Evolutionary conservation across 1,284 basidiomycete species (phyloP), one percentile per base, ranked within the genome.

Genomic region (Trichosporon faecale): DNA sequence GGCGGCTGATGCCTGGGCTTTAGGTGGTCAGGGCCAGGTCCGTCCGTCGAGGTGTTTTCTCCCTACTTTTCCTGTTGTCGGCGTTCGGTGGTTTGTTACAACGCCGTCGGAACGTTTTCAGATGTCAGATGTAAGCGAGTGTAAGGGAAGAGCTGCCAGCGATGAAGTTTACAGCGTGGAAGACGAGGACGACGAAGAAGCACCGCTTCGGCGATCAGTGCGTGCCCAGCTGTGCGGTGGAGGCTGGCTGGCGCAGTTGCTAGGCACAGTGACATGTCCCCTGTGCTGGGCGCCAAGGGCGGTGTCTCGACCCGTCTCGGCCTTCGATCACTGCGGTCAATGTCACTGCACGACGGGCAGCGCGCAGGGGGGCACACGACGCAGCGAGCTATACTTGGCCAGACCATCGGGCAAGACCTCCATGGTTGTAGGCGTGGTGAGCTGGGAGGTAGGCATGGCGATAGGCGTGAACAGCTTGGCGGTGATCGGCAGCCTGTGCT

Each of bases 161-260:
- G 18, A 2, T 12, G 49, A 25, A 52, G 11, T 7, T 21, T 23
- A 23, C 23, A 18, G 49, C 23, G 49, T 52, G 49, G 49, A 52
- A 21, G 49, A 52, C 23, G 11, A 52, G 21, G 49, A 12, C n/a
- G 49, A 52, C 9, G 49, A 25, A 52, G 49, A 52, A 52, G 49
- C 49, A 52, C 49, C 49, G 49, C 49, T 52, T 52, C 49, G 49
- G 49, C 49, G 49, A 52, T 52, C 49, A 52, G 21, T 52, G 49
- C 49, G 25, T 21, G 21, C 23, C 23, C 49, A 52, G 21, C 49
- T 18, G 49, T 52, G 23, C 21, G 49, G 21, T 52, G 49, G 9
- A 52, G 7, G 49, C 44, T 52, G 49, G 49, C 8, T 23, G 21
- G 6, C 49, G 16, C 21, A 18, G 49, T 21, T 25, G 40, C 25